Evolutionary conservation across 1,284 basidiomycete species (phyloP).

Genomic region (Puccinia hordei): DNA sequence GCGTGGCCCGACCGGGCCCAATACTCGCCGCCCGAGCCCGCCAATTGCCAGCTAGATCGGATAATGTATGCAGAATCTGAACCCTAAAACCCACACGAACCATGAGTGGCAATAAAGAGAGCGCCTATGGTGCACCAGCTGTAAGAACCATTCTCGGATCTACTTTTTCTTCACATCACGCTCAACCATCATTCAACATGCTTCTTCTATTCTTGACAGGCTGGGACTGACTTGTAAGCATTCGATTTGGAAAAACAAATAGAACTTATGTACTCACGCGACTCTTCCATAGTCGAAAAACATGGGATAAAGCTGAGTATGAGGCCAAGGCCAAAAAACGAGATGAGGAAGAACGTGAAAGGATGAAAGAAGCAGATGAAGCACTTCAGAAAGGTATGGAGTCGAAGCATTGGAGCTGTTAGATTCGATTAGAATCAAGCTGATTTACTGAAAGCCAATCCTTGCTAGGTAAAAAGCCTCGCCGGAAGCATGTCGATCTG

Average conservation of each 20-base stretch:
- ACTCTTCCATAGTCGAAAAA: conserved; percentile 41
- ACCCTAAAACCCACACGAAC: not conserved
- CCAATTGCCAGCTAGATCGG: no score
- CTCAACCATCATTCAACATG: not conserved
- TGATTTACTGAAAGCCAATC: conserved; percentile 31
- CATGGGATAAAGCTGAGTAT: conserved; percentile 58
- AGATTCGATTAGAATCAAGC: not conserved
- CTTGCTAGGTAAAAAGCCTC: conserved; percentile 73
- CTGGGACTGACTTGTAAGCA: conserved; percentile 43
- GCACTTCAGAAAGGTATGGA: conserved; percentile 53
- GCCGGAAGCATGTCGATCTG: conserved; percentile 66
- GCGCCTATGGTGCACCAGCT: conserved; percentile 24
- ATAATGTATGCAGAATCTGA: not conserved
- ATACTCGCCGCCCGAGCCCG: no score
- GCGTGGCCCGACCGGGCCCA: no score
- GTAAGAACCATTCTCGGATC: not conserved
- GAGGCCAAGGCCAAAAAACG: conserved; percentile 55
- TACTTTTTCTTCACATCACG: not conserved
- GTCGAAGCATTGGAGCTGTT: not conserved
- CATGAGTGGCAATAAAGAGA: conserved; percentile 18
- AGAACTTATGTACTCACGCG: not conserved
- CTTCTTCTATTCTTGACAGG: conserved; percentile 1
- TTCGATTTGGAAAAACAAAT: not conserved
- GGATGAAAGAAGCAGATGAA: conserved; percentile 54
- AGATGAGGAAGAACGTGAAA: conserved; percentile 54